phyloP scores from a whole-genome alignment of 2,329 filamentous ascomycete genomes.

The Clonostachys rhizophaga region DNA sequence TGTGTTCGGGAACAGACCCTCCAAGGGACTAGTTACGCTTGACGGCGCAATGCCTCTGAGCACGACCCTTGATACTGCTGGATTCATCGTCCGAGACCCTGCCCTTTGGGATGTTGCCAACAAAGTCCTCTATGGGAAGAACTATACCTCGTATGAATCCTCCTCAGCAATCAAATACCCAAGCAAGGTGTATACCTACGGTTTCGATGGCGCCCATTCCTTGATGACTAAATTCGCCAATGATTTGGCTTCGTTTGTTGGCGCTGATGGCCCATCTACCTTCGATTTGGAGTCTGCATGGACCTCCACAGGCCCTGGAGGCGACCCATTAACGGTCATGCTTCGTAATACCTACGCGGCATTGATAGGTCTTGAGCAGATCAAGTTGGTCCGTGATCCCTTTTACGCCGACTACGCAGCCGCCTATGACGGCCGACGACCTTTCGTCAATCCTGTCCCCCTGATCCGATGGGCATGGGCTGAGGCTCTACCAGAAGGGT shows the following conservation, averaged over 20 bases:
- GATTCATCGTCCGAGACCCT: slow-evolving; percentile 31
- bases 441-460: slow-evolving; percentile 28
- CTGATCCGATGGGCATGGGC: slow-evolving; percentile 26
- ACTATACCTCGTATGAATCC: slow-evolving; percentile 21
- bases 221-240: slow-evolving; percentile 19
- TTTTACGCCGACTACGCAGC: slow-evolving; percentile 32
- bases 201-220: slow-evolving; percentile 9
- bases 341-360: slow-evolving; percentile 25
- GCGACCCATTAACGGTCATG: slow-evolving; percentile 10
- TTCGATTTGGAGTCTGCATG: slow-evolving; percentile 16
- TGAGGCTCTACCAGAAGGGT: slow-evolving; percentile 18
- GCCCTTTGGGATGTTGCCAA: slow-evolving; percentile 23
- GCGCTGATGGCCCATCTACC: slow-evolving; percentile 7
- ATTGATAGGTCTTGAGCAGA: slow-evolving; percentile 30
- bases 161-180: slow-evolving; percentile 15
- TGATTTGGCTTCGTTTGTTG: slow-evolving; percentile 17
- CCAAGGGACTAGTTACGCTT: slow-evolving; percentile 28
- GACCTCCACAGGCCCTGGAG: slow-evolving; percentile 11
- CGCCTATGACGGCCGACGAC: slow-evolving; percentile 22
- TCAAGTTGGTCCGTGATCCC: slow-evolving; percentile 23
- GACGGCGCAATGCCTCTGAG: slow-evolving; percentile 36
- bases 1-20: slow-evolving; percentile 38
- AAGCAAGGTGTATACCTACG: slow-evolving; percentile 15
- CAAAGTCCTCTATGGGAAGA: slow-evolving; percentile 20
- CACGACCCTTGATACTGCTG: slow-evolving; percentile 34